These are phyloP conservation scores for Chytriomyces hyalinus DNA, from an alignment of 192 early-diverging fungal genomes.

Conservation along the genomic window DNA sequence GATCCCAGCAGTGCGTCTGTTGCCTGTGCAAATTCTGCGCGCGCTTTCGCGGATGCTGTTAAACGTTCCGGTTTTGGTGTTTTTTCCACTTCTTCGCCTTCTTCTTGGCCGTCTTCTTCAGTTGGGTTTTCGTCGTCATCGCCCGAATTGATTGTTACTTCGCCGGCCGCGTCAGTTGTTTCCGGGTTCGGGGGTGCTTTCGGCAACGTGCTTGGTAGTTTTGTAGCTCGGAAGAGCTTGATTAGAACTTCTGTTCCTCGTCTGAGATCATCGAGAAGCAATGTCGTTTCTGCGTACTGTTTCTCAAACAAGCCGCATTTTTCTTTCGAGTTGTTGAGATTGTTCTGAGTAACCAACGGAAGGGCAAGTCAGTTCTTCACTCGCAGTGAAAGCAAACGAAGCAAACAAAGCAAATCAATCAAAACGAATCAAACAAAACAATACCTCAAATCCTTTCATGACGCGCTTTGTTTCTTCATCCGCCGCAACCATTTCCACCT, in stretches of 20 bases:
- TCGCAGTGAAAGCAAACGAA: not conserved
- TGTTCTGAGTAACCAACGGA: constrained; percentile 28
- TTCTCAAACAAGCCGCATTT: constrained; percentile 44
- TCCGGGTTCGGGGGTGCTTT: constrained; percentile 18
- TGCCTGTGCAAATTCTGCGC: constrained; percentile 39
- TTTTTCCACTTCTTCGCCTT: not conserved
- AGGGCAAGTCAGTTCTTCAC: not conserved
- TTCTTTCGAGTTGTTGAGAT: constrained; percentile 41
- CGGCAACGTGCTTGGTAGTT: constrained; percentile 3
- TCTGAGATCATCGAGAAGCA: constrained; percentile 44
- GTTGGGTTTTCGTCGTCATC: not conserved
- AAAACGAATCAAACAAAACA: not conserved
- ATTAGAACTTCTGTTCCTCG: constrained; percentile 48
- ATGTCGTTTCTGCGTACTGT: constrained; percentile 47
- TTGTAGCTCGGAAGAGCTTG: constrained; percentile 37
- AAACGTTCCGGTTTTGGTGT: not conserved
- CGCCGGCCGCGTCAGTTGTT: not conserved
- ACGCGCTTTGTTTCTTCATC: constrained; percentile 52
- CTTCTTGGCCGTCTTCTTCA: not conserved
- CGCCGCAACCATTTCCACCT: constrained; percentile 46
- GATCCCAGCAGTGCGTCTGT: constrained; percentile 39
- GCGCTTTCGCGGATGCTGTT: constrained; percentile 11
- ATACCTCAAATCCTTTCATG: constrained; percentile 52
- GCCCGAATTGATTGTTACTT: not conserved
- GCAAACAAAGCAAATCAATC: too few species aligned